Percentiles rank a stretch among this genome's conserved stretches.
Evolutionary conservation across 2,329 filamentous ascomycete species (phyloP).

Genomic region (Cercospora sojina): DNA sequence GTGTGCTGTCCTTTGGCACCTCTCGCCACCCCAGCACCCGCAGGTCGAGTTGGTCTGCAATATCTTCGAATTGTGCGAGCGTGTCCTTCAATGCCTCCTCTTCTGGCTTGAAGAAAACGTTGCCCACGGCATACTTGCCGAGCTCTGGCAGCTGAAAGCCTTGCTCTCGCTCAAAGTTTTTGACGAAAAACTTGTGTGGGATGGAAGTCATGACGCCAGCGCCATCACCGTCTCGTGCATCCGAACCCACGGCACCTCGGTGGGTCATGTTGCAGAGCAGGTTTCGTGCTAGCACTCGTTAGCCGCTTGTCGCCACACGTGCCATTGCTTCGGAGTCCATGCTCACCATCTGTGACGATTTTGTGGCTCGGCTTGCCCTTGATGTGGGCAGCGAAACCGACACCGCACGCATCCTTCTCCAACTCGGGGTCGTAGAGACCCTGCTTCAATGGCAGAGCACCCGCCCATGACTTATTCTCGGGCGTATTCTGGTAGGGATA

Average conservation of each 20-base stretch:
- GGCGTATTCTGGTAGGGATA: slow-evolving; percentile 80
- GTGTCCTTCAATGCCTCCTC: slow-evolving; percentile 86
- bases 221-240: slow-evolving; percentile 95
- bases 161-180: slow-evolving; percentile 93
- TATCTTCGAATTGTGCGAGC: slow-evolving; percentile 88
- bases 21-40: slow-evolving; percentile 94
- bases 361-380: slow-evolving; percentile 98
- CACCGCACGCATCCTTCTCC: slow-evolving; percentile 99
- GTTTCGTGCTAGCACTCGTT: slow-evolving; percentile 65
- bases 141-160: slow-evolving; percentile 80
- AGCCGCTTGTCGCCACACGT: slow-evolving; percentile 2
- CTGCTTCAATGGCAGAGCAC: slow-evolving; percentile 94
- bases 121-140: slow-evolving; percentile 95
- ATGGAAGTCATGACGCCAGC: slow-evolving; percentile 99
- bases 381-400: slow-evolving; percentile 98
- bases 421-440: slow-evolving; percentile 94
- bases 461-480: slow-evolving; percentile 90
- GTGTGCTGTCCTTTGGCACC: slow-evolving; percentile 87
- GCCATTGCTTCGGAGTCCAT: background rate
- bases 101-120: slow-evolving; percentile 98
- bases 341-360: slow-evolving; percentile 94
- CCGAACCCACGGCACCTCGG: slow-evolving; percentile 94
- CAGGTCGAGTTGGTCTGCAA: slow-evolving; percentile 82
- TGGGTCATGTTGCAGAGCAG: slow-evolving; percentile 99
- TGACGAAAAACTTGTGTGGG: slow-evolving; percentile 96